These are phyloP conservation scores for Scortechinia acanthostroma DNA, from an alignment of 2,329 filamentous ascomycete species.

Conservation along the genomic window DNA sequence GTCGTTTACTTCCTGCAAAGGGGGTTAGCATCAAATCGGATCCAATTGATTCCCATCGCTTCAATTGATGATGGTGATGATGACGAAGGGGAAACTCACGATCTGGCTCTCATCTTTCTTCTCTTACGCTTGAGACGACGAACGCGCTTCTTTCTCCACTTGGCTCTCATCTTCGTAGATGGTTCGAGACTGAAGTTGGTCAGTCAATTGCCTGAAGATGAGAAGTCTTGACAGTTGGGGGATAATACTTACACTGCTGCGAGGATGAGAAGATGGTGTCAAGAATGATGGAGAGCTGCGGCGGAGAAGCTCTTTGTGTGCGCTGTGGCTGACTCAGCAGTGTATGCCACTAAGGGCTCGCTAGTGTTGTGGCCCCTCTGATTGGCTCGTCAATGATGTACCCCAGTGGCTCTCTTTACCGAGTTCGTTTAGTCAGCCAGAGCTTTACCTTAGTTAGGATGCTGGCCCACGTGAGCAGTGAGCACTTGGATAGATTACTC, in stretches of 20 bases:
- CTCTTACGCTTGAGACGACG: conserved; percentile 99
- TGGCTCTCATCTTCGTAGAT: conserved; percentile 70
- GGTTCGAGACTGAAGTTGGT: background rate
- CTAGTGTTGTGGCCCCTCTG: background rate
- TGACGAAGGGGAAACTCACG: conserved; percentile 53
- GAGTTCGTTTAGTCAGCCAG: no score
- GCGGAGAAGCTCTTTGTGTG: background rate
- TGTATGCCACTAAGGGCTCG: background rate
- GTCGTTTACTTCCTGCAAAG: conserved; percentile 59
- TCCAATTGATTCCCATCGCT: conserved; percentile 9
- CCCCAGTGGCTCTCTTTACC: no score
- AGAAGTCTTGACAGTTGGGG: background rate
- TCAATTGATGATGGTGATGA: conserved; percentile 1
- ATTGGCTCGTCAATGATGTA: background rate
- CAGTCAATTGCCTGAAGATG: background rate
- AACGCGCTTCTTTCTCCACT: conserved; percentile 99
- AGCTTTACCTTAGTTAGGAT: no score
- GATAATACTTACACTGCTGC: background rate
- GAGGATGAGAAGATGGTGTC: background rate
- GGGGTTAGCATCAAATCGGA: conserved; percentile 20
- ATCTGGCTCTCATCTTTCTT: conserved; percentile 98
- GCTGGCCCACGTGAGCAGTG: no score
- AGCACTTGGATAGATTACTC: no score
- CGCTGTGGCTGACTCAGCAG: background rate
- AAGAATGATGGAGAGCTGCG: background rate